These are phyloP conservation scores for Cucumis melo DNA, from an alignment of 306 rosid genomes.

Conservation along the genomic window DNA sequence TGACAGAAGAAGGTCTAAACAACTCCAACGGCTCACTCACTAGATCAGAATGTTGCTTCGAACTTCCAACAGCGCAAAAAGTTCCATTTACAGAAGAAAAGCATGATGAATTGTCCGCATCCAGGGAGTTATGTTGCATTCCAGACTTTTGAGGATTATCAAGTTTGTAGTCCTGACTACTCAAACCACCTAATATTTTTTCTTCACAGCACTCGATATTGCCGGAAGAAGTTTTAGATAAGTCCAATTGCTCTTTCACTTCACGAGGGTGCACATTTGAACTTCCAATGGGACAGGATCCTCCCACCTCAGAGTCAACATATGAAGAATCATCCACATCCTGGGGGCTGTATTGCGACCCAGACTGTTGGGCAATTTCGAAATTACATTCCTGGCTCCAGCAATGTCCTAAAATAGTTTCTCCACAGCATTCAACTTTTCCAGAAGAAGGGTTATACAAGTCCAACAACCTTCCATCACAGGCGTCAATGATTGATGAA, in stretches of 20 bases:
- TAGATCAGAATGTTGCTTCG: conserved; percentile 13
- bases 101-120: conserved; percentile 19
- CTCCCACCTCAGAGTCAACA: conserved; percentile 13
- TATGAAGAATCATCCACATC: conserved; percentile 19
- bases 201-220: conserved; percentile 9
- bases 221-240: conserved; percentile 21
- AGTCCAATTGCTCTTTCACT: conserved; percentile 19
- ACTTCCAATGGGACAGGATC: conserved; percentile 6
- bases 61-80: conserved; percentile 4
- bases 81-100: conserved; percentile 15
- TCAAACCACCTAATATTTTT: conserved; percentile 6
- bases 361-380: conserved; percentile 26
- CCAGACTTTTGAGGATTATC: conserved; percentile 25
- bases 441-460: conserved; percentile 24
- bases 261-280: conserved; percentile 15
- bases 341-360: conserved; percentile 16
- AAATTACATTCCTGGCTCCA: conserved; percentile 46
- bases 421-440: conserved; percentile 7
- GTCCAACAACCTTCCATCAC: conserved; percentile 18
- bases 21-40: conserved; percentile 17
- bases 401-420: conserved; percentile 7
- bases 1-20: conserved; percentile 21
- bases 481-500: conserved; percentile 11
- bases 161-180: conserved; percentile 41
- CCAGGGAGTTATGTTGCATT: conserved; percentile 17